Base-by-base conservation (phyloP, 192 early-diverging fungal species). In the Backusella tarrabulga region DNA sequence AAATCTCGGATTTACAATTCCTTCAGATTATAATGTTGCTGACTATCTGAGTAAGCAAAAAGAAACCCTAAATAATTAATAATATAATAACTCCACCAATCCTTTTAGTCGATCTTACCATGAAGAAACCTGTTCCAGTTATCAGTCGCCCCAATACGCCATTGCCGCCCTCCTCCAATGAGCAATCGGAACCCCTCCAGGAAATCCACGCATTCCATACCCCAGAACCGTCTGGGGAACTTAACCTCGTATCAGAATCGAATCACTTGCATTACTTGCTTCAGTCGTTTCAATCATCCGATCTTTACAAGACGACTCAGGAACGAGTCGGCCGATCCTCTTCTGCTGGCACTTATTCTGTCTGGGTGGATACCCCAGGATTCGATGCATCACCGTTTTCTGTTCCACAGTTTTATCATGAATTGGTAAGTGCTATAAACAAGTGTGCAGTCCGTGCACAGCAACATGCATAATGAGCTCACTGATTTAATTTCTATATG, bases 11-110 rank as follows among this genome's bases (percentile, higher is more conserved):
- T 94, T 88, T 77, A 82, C 85, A 23, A 91, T 92, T 68, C 94
- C 94, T 3, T 17, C 86, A 11, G 91, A 91, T 38, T 93, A 91
- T 80, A 96, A 96, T 79, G 87, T 93, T 42, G 94, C 94, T 19
- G 94, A 96, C 77, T 94, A 82, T 52, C 42, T 82, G n/a, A 82
- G 81, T 82, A 82, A 77, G 77, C 15, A 29, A 4, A 36, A 11
- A 44, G 12, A 26, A 15, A 34, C 42, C 3, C 19, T 38, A 42
- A 23, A 19, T 19, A n/a, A 50, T 19, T 50, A 50, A 19, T 50
- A 17, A 50, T 8, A 5, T 75, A 34, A 12, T 15, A 38, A 15
- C 4, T 32, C 26, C 23, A 38, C 35, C 54, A 2, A 9, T 50
- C 14, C 77, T 11, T 71, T 15, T 75, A 82, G 81, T 82, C 52